phyloP scores from a whole-genome alignment of 495 filamentous ascomycete genomes.

The Xylaria curta region DNA sequence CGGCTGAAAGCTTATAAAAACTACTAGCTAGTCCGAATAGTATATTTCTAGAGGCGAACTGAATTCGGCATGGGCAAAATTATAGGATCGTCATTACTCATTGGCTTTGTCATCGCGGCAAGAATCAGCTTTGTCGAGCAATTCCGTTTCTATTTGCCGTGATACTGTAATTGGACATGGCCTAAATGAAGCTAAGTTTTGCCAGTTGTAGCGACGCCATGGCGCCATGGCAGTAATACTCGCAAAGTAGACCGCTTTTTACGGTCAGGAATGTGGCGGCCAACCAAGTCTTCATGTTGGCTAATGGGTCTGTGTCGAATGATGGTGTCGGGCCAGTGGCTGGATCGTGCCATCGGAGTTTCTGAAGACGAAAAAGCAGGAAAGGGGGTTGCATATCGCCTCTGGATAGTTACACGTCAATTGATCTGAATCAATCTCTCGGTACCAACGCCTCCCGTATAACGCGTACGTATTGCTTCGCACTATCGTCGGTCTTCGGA shows the following conservation, averaged over 20 bases:
- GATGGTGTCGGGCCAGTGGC: neutral
- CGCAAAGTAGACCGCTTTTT: neutral
- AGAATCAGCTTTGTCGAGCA: neutral
- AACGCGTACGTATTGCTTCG: neutral
- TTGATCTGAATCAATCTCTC: conserved; percentile 6
- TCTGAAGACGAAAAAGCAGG: conserved; percentile 15
- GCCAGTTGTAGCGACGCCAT: conserved; percentile 3
- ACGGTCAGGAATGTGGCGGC: conserved; percentile 11
- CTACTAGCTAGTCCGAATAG: neutral
- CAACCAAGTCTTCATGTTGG: conserved; percentile 9
- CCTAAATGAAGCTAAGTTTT: neutral
- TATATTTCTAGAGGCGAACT: conserved; percentile 1
- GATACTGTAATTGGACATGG: neutral
- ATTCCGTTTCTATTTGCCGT: neutral
- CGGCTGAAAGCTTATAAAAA: conserved; percentile 15
- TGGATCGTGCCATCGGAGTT: neutral
- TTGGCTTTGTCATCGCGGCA: neutral
- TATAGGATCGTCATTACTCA: too few relatives aligned
- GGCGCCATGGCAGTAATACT: neutral
- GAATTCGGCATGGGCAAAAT: conserved; percentile 1
- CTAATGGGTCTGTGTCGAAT: neutral
- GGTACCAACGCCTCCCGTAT: neutral
- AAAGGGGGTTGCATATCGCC: conserved; percentile 18
- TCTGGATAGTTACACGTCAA: neutral
- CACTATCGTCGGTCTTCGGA: neutral